Percentiles rank a stretch among this genome's conserved stretches.
phyloP scores from a whole-genome alignment of 2,329 filamentous ascomycete genomes.

The Bisporella sp. region DNA sequence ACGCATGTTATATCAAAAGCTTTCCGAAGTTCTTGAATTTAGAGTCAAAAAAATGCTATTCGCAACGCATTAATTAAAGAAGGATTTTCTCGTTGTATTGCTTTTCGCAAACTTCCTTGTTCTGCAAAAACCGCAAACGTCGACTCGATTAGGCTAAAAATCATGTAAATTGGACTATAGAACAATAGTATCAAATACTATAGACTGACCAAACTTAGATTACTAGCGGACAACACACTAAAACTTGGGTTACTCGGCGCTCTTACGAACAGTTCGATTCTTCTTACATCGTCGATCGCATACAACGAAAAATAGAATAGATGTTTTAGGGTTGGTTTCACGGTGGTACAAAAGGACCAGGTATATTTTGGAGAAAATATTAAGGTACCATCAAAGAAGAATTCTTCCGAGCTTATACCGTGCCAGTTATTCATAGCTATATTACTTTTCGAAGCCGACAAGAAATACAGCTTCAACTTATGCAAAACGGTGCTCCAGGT shows the following conservation, averaged over 20 bases:
- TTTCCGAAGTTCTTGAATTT: constrained; percentile 6
- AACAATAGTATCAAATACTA: constrained; percentile 4
- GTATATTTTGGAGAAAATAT: constrained; percentile 13
- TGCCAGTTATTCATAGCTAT: no score
- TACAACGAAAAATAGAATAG: constrained; percentile 3
- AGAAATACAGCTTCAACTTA: no score
- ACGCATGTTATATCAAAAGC: constrained; percentile 5
- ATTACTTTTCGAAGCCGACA: no score
- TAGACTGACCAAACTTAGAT: constrained; percentile 6
- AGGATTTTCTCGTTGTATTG: constrained; percentile 6
- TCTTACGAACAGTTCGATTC: not conserved
- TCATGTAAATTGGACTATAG: constrained; percentile 5
- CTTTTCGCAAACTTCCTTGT: constrained; percentile 4
- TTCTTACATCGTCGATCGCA: not conserved
- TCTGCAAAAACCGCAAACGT: constrained; percentile 1
- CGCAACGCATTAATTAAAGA: constrained; percentile 6
- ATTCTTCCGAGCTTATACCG: not conserved
- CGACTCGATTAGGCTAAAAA: not conserved
- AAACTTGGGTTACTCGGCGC: not conserved
- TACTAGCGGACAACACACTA: not conserved
- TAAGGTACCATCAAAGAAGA: constrained; percentile 13
- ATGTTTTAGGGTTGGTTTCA: constrained; percentile 8
- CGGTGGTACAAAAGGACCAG: constrained; percentile 2
- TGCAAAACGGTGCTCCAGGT: no score
- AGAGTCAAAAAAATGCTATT: constrained; percentile 10